Evolutionary conservation across 176 grass and related monocot species (phyloP).

Genomic region (Areca catechu): DNA sequence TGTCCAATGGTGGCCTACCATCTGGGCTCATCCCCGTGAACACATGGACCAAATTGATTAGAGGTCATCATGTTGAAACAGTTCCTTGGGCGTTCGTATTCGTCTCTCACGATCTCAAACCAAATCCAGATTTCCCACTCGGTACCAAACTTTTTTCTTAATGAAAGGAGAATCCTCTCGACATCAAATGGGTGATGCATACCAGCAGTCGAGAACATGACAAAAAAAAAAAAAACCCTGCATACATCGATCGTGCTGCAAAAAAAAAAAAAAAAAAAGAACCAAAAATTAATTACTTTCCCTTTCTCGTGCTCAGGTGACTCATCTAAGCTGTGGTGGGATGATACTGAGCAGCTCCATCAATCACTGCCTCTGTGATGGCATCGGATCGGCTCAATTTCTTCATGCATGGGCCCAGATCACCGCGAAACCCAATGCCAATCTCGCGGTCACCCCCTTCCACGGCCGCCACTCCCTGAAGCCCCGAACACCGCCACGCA

Average conservation of each 20-base stretch:
- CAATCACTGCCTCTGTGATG: slow-evolving; percentile 89
- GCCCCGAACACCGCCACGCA: slow-evolving; percentile 46
- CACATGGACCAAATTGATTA: no score
- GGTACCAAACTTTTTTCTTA: no score
- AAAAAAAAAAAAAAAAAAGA: no score
- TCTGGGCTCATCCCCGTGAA: not conserved
- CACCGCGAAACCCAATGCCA: slow-evolving; percentile 10
- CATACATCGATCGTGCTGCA: no score
- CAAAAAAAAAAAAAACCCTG: no score
- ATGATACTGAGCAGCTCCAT: slow-evolving; percentile 75
- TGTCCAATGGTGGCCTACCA: slow-evolving; percentile 8
- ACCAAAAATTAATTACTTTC: no score
- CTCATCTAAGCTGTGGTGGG: slow-evolving; percentile 72
- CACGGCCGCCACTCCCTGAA: slow-evolving; percentile 59
- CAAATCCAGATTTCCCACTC: no score
- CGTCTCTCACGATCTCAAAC: no score
- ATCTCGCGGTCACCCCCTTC: slow-evolving; percentile 18
- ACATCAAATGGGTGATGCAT: no score
- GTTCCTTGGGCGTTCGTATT: not conserved
- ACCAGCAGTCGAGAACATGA: no score
- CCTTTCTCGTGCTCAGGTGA: slow-evolving; percentile 34
- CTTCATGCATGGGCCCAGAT: slow-evolving; percentile 68
- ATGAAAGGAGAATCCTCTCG: no score
- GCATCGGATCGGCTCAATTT: slow-evolving; percentile 72
- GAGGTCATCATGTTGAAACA: slow-evolving; percentile 3